A percentile compares a stretch with the other conserved stretches of the same genome.
These are phyloP conservation scores for Gossypium australe DNA, from an alignment of 345 rosid species.

Conservation along the genomic window DNA sequence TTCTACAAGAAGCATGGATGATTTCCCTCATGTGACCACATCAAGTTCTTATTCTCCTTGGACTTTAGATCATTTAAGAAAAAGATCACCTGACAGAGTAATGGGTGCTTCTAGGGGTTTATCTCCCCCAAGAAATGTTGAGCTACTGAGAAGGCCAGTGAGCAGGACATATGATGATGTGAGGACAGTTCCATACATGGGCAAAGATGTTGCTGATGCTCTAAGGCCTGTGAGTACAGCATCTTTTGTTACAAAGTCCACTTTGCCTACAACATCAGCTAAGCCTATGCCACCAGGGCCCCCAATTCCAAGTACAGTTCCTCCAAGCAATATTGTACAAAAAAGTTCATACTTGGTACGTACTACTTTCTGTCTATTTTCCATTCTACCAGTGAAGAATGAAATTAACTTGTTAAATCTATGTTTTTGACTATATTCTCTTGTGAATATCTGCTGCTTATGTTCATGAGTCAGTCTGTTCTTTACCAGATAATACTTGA, in stretches of 20 bases:
- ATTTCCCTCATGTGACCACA: constrained; percentile 40
- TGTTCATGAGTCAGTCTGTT: background rate
- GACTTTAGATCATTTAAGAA: constrained; percentile 60
- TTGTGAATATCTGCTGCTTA: background rate
- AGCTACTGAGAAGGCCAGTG: constrained; percentile 43
- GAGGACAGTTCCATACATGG: constrained; percentile 50
- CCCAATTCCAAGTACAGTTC: constrained; percentile 42
- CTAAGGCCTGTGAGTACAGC: constrained; percentile 42
- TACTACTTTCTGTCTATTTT: constrained; percentile 15
- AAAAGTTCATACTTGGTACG: constrained; percentile 53
- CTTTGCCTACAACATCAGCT: constrained; percentile 42
- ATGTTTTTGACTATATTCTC: background rate
- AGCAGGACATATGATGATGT: constrained; percentile 50
- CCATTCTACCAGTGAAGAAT: background rate
- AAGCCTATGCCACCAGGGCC: constrained; percentile 44
- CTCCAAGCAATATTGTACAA: constrained; percentile 38
- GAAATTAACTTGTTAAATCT: background rate
- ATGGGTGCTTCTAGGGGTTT: constrained; percentile 51
- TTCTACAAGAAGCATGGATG: constrained; percentile 46
- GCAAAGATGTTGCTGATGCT: constrained; percentile 49
- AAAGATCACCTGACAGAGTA: constrained; percentile 65
- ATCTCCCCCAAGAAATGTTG: constrained; percentile 52
- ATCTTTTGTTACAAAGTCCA: constrained; percentile 47
- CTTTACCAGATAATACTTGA: background rate
- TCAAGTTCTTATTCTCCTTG: constrained; percentile 55